These are phyloP conservation scores for Olyra latifolia DNA, from an alignment of 176 grass and related monocot species.

Conservation along the genomic window DNA sequence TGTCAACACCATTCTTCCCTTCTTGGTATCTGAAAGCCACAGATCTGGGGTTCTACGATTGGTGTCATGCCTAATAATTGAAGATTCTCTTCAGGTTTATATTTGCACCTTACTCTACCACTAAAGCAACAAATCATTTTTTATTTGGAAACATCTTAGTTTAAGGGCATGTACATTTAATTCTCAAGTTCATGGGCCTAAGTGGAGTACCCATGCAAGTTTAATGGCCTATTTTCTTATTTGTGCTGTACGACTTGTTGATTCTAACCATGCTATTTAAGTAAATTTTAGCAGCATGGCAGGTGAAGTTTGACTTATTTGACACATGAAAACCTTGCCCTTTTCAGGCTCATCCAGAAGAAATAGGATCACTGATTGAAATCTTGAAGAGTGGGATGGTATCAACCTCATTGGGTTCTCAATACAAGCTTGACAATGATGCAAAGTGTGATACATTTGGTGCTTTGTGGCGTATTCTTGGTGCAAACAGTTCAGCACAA, in stretches of 20 bases:
- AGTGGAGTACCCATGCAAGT: conserved; percentile 13
- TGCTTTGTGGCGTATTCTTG: conserved; percentile 96
- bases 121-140: conserved; percentile 24
- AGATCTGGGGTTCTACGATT: conserved; percentile 81
- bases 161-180: neutral
- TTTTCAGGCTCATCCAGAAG: conserved; percentile 95
- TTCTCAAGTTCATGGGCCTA: conserved; percentile 23
- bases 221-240: conserved; percentile 23
- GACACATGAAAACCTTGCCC: conserved; percentile 22
- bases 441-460: conserved; percentile 89
- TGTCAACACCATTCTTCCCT: conserved; percentile 81
- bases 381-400: conserved; percentile 98
- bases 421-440: conserved; percentile 90
- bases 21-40: conserved; percentile 80
- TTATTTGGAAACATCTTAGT: conserved; percentile 19
- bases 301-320: conserved; percentile 27
- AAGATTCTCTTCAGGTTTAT: conserved; percentile 96
- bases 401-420: conserved; percentile 77
- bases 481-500: conserved; percentile 81
- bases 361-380: conserved; percentile 87
- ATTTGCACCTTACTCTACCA: neutral
- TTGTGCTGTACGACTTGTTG: neutral
- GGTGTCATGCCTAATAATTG: conserved; percentile 93
- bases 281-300: conserved; percentile 14
- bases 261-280: conserved; percentile 24